A percentile compares a stretch with the other conserved stretches of the same genome.
phyloP scores from a whole-genome alignment of 768 basidiomycete species.

The Russula brevipes region DNA sequence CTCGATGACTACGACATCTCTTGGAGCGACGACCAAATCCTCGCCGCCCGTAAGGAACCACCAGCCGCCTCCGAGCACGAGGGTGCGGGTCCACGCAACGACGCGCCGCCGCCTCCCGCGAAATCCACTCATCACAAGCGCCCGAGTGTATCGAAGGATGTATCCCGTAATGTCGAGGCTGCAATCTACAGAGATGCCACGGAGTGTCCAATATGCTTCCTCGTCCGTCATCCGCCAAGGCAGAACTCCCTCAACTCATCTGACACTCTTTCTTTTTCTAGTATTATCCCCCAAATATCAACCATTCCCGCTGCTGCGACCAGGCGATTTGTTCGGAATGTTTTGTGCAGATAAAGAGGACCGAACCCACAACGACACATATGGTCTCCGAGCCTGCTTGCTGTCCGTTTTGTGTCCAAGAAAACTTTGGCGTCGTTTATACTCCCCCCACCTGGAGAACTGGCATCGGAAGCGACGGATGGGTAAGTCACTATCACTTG shows the following conservation, averaged over 20 bases:
- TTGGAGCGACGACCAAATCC: constrained; percentile 86
- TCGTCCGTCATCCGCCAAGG: constrained; percentile 50
- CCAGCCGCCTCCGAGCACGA: constrained; percentile 43
- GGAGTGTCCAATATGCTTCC: constrained; percentile 98
- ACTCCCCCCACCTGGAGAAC: constrained; percentile 73
- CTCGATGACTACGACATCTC: constrained; percentile 87
- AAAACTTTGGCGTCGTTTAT: constrained; percentile 94
- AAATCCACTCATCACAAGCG: constrained; percentile 50
- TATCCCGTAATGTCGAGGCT: constrained; percentile 61
- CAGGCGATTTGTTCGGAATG: constrained; percentile 99
- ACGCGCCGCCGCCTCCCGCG: constrained; percentile 34
- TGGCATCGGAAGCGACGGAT: constrained; percentile 71
- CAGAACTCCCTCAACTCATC: constrained; percentile 24
- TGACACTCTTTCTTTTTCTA: constrained; percentile 31
- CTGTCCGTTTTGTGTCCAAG: constrained; percentile 96
- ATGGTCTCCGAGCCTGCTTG: constrained; percentile 94
- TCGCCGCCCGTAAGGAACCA: constrained; percentile 69
- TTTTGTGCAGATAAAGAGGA: constrained; percentile 97
- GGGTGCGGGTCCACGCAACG: constrained; percentile 40
- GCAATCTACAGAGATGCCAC: constrained; percentile 77
- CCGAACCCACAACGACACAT: constrained; percentile 91
- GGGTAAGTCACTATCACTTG: constrained; percentile 41
- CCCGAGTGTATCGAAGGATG: constrained; percentile 56
- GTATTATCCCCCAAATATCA: constrained; percentile 98
- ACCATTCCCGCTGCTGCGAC: constrained; percentile 95